A percentile compares a stretch with the other conserved stretches of the same genome.
These are phyloP conservation scores for Dactylellina sp. DNA, from an alignment of 2,329 filamentous ascomycete species.

Conservation along the genomic window DNA sequence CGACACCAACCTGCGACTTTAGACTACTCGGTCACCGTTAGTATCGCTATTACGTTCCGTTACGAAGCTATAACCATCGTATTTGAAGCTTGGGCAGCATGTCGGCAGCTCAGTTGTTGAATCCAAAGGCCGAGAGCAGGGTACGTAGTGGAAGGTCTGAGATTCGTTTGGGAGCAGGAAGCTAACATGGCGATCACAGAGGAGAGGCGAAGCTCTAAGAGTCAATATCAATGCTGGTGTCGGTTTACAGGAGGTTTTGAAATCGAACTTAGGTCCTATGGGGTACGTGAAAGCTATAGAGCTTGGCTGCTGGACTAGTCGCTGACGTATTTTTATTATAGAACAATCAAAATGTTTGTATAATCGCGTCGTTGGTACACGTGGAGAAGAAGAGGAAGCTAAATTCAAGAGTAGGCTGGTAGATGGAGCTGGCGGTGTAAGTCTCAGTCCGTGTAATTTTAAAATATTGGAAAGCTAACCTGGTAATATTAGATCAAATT, in stretches of 20 bases:
- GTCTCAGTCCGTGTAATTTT: slow-evolving; percentile 43
- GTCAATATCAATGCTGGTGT: slow-evolving; percentile 94
- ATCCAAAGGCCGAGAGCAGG: slow-evolving; percentile 98
- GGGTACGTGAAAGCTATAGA: slow-evolving; percentile 65
- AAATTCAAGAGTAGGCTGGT: slow-evolving; percentile 69
- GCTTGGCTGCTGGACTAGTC: slow-evolving; percentile 10
- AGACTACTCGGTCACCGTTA: background rate
- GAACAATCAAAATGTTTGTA: slow-evolving; percentile 61
- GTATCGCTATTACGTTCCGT: background rate
- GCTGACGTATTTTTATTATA: slow-evolving; percentile 24
- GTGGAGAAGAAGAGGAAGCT: slow-evolving; percentile 14
- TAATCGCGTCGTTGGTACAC: slow-evolving; percentile 4
- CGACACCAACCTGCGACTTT: slow-evolving; percentile 14
- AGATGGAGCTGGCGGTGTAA: slow-evolving; percentile 76
- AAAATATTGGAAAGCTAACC: slow-evolving; percentile 58
- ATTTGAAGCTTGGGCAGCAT: slow-evolving; percentile 67
- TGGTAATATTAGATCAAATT: slow-evolving; percentile 84
- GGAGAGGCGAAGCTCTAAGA: slow-evolving; percentile 93
- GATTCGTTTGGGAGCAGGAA: slow-evolving; percentile 60
- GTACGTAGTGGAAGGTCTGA: slow-evolving; percentile 69
- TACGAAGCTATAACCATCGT: slow-evolving; percentile 20
- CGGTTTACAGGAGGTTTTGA: slow-evolving; percentile 87
- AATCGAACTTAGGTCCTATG: slow-evolving; percentile 92
- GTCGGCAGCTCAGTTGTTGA: slow-evolving; percentile 98
- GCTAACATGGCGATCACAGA: slow-evolving; percentile 71